Evolutionary conservation across 1,284 basidiomycete genomes (phyloP), one percentile per base, ranked within the genome.

Genomic region (Microbotryum saponariae): DNA sequence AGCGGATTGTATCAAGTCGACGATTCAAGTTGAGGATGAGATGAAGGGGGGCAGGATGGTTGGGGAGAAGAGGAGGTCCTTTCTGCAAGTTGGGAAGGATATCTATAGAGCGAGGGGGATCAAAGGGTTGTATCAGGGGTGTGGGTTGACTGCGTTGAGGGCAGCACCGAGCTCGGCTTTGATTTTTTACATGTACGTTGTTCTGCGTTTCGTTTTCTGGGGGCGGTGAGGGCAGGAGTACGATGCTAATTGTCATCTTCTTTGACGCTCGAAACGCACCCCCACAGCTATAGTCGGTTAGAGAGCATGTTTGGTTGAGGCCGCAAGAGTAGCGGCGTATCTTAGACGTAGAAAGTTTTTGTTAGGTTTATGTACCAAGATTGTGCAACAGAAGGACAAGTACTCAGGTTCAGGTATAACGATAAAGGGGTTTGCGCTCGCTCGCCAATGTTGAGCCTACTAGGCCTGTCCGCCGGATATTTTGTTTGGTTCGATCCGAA

Each of bases 21-120:
- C 91, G 51, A 89, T 98, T 76, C 94, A 97, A 80, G 97, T 94
- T 0, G 87, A 87, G 75, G 87, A 88, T 58, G 93, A 97, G 77
- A 80, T 97, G 65, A 79, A 85, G 10, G 85, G 86, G 72, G 76
- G 37, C 66, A 72, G 23, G 62, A 62, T 61, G 20, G 56, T 57
- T 10, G 52, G 56, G n/a, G 56, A 55, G 27, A 48, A 60, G 51
- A 62, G 66, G 44, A 71, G 81, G 48, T 80, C 85, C 9, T 97
- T 97, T 72, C 73, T 82, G 52, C 79, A 81, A 47, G 89, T 86
- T n/a, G 84, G 85, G 23, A 79, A 75, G 68, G 83, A 83, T 67
- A 86, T 97, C 78, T 96, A 88, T 72, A 76, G 70, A 33, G 82
- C 82, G 18, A 83, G 89, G 72, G 94, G 94, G 1, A 68, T 97